These are phyloP conservation scores for Fusarium pininemorale DNA, from an alignment of 2,329 filamentous ascomycete genomes.

Conservation along the genomic window DNA sequence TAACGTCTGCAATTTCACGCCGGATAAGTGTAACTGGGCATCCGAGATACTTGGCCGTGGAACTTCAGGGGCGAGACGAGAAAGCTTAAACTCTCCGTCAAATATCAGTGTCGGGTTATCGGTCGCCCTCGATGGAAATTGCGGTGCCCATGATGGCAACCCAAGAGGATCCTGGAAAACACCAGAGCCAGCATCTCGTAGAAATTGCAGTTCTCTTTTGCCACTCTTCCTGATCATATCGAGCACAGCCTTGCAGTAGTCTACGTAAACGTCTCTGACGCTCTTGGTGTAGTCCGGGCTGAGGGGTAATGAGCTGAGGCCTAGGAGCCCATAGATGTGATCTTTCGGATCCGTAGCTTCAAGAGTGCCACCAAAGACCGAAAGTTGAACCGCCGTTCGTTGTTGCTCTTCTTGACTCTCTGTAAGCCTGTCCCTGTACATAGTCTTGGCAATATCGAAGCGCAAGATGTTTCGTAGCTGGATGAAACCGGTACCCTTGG, in stretches of 20 bases:
- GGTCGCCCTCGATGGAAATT: background rate
- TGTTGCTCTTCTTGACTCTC: background rate
- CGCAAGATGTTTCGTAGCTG: background rate
- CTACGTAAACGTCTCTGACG: background rate
- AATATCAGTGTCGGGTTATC: background rate
- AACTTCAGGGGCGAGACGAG: fast-evolving
- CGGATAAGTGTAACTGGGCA: background rate
- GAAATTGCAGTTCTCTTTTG: background rate
- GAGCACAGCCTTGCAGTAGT: background rate
- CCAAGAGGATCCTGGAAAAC: background rate
- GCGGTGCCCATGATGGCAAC: background rate
- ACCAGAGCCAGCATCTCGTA: background rate
- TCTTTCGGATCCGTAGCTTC: background rate
- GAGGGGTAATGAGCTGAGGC: background rate
- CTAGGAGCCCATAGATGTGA: background rate
- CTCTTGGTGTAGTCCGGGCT: background rate
- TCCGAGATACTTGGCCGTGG: background rate
- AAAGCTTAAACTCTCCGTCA: background rate
- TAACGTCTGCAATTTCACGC: background rate
- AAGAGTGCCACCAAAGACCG: background rate
- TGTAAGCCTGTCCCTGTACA: background rate
- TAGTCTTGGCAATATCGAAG: background rate
- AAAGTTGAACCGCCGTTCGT: background rate
- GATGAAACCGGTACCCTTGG: background rate
- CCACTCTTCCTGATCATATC: background rate